Evolutionary conservation across 306 rosid species (phyloP).

Genomic region (Lupinus albus): DNA sequence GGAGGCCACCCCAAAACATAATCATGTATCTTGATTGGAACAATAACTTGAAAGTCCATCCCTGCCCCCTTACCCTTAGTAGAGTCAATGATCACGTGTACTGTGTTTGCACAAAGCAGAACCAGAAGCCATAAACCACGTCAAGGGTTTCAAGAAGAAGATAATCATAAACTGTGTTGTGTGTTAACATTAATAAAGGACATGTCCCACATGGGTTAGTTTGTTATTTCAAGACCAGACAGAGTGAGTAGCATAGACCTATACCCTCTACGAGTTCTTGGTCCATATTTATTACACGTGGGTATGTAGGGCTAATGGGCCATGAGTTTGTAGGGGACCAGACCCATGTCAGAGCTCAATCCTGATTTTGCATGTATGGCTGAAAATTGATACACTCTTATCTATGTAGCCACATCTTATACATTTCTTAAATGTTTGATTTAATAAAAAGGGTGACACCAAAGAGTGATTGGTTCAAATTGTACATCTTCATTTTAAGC

Average conservation of each 20-base stretch:
- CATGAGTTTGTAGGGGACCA: constrained; percentile 25
- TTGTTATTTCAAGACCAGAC: constrained; percentile 27
- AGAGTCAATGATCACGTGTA: constrained; percentile 51
- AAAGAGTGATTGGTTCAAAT: too few species aligned
- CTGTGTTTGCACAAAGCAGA: constrained; percentile 41
- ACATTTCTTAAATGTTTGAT: too few species aligned
- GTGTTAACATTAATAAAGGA: constrained; percentile 18
- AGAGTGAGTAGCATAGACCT: constrained; percentile 35
- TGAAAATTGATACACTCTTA: background rate
- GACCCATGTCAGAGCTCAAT: constrained; percentile 37
- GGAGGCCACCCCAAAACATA: constrained; percentile 34
- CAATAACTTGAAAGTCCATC: constrained; percentile 32
- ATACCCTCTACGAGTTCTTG: background rate
- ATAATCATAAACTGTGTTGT: constrained; percentile 6
- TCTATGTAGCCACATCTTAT: too few species aligned
- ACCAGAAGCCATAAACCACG: constrained; percentile 35
- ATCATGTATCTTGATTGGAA: constrained; percentile 30
- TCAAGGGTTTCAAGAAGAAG: constrained; percentile 12
- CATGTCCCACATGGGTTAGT: constrained; percentile 30
- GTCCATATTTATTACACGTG: constrained; percentile 38
- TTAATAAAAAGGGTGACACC: too few species aligned
- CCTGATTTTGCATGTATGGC: background rate
- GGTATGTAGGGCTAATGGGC: constrained; percentile 11
- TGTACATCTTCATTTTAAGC: too few species aligned
- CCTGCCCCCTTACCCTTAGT: background rate